These are phyloP conservation scores for Powellomyces hirtus DNA, from an alignment of 192 early-diverging fungal species.

Conservation along the genomic window DNA sequence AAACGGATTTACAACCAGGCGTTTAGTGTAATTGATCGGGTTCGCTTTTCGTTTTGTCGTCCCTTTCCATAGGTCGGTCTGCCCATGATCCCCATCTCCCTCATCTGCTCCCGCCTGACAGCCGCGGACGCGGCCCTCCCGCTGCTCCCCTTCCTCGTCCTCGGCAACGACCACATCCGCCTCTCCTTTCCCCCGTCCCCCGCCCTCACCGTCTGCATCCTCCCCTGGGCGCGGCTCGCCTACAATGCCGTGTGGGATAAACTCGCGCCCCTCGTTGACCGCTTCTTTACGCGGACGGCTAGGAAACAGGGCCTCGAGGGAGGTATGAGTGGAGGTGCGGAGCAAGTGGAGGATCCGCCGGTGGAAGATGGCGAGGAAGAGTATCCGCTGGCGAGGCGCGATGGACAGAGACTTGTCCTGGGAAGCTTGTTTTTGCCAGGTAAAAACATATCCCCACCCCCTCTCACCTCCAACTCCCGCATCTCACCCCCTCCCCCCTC, in stretches of 20 bases:
- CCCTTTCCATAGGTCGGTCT: constrained; percentile 24
- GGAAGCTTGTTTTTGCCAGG: constrained; percentile 27
- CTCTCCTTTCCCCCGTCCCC: constrained; percentile 38
- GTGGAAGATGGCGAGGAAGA: constrained; percentile 18
- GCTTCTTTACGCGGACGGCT: not conserved
- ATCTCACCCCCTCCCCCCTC: not conserved
- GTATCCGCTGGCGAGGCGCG: not conserved
- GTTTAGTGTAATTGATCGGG: constrained; percentile 14
- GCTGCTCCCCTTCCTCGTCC: constrained; percentile 35
- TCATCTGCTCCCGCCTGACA: constrained; percentile 31
- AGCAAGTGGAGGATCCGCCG: constrained; percentile 3
- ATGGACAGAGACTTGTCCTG: constrained; percentile 26
- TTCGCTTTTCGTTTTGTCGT: no score
- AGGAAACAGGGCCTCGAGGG: not conserved
- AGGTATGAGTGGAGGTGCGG: not conserved
- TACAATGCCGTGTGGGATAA: constrained; percentile 17
- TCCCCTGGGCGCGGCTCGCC: constrained; percentile 33
- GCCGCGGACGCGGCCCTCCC: constrained; percentile 34
- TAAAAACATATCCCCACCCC: not conserved
- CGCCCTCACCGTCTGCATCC: constrained; percentile 33
- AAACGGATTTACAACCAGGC: constrained; percentile 9
- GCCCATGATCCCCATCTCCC: constrained; percentile 36
- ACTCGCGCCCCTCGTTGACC: not conserved
- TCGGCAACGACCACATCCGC: constrained; percentile 29
- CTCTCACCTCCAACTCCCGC: not conserved